These are phyloP conservation scores for Aspergillus campestris DNA, from an alignment of 495 filamentous ascomycete species.

Conservation along the genomic window DNA sequence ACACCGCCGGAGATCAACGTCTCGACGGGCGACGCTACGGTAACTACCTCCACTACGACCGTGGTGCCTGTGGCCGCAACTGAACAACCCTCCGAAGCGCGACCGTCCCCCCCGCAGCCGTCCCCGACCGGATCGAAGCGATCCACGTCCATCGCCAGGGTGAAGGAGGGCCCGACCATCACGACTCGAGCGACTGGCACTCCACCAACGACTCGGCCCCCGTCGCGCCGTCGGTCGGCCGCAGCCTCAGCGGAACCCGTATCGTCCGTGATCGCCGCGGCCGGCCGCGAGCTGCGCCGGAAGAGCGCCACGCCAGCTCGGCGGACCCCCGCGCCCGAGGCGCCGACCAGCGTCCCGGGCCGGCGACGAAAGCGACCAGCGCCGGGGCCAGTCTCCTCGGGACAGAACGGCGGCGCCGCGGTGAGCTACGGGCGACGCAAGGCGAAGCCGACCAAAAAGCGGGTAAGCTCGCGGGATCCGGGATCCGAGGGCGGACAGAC, in stretches of 20 bases:
- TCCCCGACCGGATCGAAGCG: conserved; percentile 25
- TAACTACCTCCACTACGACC: conserved; percentile 30
- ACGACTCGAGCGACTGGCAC: conserved; percentile 16
- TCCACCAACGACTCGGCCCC: conserved; percentile 30
- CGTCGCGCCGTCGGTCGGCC: conserved; percentile 37
- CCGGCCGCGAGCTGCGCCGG: conserved; percentile 35
- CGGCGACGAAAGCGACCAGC: conserved; percentile 62
- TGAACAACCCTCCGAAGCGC: conserved; percentile 10
- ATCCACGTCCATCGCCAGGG: conserved; percentile 1
- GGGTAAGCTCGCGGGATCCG: conserved; percentile 28
- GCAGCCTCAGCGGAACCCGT: conserved; percentile 28
- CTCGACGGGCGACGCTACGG: conserved; percentile 2
- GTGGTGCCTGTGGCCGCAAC: conserved; percentile 2
- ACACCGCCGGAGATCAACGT: conserved; percentile 12
- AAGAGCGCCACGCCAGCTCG: conserved; percentile 40
- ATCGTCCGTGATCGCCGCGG: conserved; percentile 5
- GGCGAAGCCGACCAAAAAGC: conserved; percentile 59
- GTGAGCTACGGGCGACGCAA: conserved; percentile 73
- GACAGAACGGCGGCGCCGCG: conserved; percentile 62
- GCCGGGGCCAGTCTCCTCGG: conserved; percentile 62
- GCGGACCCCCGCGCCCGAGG: conserved; percentile 45
- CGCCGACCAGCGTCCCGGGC: conserved; percentile 35
- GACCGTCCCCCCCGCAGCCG: conserved; percentile 15
- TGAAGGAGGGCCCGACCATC: conserved; percentile 2
- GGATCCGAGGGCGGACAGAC: conserved; percentile 5